Evolutionary conservation across 2,329 filamentous ascomycete species (phyloP).

Genomic region (Chaetomiaceae sp.): DNA sequence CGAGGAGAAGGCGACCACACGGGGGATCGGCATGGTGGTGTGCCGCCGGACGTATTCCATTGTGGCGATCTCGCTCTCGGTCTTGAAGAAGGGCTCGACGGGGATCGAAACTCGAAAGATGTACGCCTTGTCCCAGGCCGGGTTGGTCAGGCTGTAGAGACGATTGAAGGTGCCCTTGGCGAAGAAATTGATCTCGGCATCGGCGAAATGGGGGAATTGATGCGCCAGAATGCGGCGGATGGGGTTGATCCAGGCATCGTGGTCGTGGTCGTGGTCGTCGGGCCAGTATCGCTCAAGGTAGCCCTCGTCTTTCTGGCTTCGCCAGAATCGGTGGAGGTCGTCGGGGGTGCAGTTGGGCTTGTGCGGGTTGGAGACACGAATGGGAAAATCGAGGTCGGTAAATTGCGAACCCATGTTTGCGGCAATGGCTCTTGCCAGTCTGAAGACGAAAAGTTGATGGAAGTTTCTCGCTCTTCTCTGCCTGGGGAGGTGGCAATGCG

Average conservation of each 20-base stretch:
- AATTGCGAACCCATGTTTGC: conserved; percentile 3
- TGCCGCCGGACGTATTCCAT: conserved; percentile 17
- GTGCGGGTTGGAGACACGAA: not conserved
- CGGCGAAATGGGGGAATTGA: conserved; percentile 7
- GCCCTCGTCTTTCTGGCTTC: conserved; percentile 11
- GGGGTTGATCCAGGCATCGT: conserved; percentile 6
- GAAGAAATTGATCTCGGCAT: conserved; percentile 14
- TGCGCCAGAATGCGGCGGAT: conserved; percentile 4
- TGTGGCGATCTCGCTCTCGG: conserved; percentile 18
- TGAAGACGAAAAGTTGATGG: not conserved
- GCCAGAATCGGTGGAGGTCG: conserved; percentile 13
- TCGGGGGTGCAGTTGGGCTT: not conserved
- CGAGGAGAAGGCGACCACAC: conserved; percentile 15
- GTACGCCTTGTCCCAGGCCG: conserved; percentile 6
- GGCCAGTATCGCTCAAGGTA: conserved; percentile 18
- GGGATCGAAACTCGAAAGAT: conserved; percentile 16
- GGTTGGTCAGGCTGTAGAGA: conserved; percentile 13
- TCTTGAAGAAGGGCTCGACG: conserved; percentile 18
- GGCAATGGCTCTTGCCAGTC: not conserved
- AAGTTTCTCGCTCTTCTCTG: not conserved
- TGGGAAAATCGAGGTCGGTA: not conserved
- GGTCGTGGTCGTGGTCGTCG: not conserved
- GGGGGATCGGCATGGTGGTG: conserved; percentile 14
- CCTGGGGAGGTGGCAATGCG: not conserved
- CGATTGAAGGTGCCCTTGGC: conserved; percentile 16